Evolutionary conservation across 208 protist species (phyloP), one percentile per base, ranked within the genome.

Genomic region (Naegleria gruberi): DNA sequence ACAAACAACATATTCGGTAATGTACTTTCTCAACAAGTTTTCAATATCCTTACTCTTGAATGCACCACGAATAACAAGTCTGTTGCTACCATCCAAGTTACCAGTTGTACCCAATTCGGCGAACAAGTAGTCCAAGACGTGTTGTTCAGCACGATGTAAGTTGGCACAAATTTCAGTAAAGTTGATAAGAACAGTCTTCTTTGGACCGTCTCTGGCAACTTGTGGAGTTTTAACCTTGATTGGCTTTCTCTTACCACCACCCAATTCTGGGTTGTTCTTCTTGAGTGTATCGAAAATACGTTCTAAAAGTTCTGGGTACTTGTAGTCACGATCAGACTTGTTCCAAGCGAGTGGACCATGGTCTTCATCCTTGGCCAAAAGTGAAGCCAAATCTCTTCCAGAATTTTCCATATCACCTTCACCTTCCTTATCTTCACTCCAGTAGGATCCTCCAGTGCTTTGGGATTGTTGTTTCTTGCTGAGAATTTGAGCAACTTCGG

Each of bases 1-100:
- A 90, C 96, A 98, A 93, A 96, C 96, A 41, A 98, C 96, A 91
- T 95, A 98, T 90, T 96, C 94, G 74, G 96, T 94, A 15, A 97
- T 91, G 89, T 97, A 98, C 91, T 96, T 96, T 57, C 93, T 94
- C 19, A 98, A 88, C 43, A 95, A 89, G 87, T 94, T 95, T 46
- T 96, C 95, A 84, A 96, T 96, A 89, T 97, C 92, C 55, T 94
- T 96, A 7, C 43, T 47, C 41, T 45, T 91, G 41, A 92, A 90
- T 2, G 41, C 19, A 73, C 89, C 92, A 92, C 96, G 96, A 55
- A 98, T 92, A 90, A 97, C 97, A 82, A 98, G 94, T 0, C 95
- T 94, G 90, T 95, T 91, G 74, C 95, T 96, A 85, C 93, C 94
- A 91, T 97, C 96, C 12, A 97, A 91, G 92, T 96, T 96, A 34